Base-by-base conservation (phyloP, 345 rosid species). In the Eucalyptus curtisii region DNA sequence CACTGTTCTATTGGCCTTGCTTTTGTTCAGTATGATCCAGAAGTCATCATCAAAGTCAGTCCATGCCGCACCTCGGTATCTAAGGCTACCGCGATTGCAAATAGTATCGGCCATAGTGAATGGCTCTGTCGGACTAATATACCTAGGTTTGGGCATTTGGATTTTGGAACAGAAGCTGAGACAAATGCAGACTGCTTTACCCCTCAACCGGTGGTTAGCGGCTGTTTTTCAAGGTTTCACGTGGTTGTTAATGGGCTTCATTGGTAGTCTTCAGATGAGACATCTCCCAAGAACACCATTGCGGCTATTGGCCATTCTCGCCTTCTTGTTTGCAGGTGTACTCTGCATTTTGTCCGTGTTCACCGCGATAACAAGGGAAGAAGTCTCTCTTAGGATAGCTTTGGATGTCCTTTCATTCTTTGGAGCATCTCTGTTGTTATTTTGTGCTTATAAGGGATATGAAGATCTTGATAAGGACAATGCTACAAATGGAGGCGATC, bases 201-300 rank as follows among this genome's bases (percentile, higher is more conserved):
- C 97, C 59, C 90, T 95, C 57, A 86, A 88, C 88, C 79, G 86
- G 89, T 94, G 97, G 99, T 31, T 96, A 22, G 86, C 91, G 22
- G 89, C 89, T 64, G 85, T 95, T 68, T 90, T 94, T 87, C 99
- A 95, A 50, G 99, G 97, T 25, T 86, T 92, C n/a, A 93, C 97
- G 88, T 96, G 97, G 97, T 82, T 94, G 42, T 89, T 92, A 6
- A 91, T 96, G 42, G 93, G 93, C 89, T 81, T 96, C 84, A 90
- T 91, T 3, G 88, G 95, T 12, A 95, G 95, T 53, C 90, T 96
- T 27, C 64, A 88, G 89, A 93, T 93, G 88, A 89, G 88, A 20
- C 87, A 86, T 52, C 90, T 94, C 80, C 90, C 88, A 24, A 93
- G 88, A 49, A 80, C 89, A 19, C 93, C 93, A 0, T 49, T 94